Evolutionary conservation across 2,329 filamentous ascomycete genomes (phyloP), one percentile per base, ranked within the genome.

Genomic region (Aurifilum marmelostoma): DNA sequence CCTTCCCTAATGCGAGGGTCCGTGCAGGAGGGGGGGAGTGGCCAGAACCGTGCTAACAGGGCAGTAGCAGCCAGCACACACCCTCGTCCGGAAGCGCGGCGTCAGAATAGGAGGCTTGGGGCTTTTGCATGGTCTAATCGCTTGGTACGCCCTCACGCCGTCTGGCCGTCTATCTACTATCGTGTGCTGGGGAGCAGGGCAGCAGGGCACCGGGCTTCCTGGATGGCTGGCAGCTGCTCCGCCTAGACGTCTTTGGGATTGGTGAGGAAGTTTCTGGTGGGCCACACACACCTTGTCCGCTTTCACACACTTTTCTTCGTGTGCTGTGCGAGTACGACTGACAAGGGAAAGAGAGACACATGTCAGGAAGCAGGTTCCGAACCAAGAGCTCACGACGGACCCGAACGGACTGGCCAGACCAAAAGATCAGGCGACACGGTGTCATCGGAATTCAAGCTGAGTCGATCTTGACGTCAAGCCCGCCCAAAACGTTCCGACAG

Each of bases 241-340:
- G 14, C 41, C 24, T 52, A 43, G 62, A 50, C 27, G 62, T 34
- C 43, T 63, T 63, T 63, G 62, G 62, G 62, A 24, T 52, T 63
- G 62, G 62, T 50, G 29, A 63, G 43, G 27, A 63, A 32, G 16
- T 18, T 27, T 39, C 62, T 24, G 21, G 62, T 18, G 4, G 41
- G 62, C 62, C 62, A 52, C 62, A 3, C 27, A 29, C 18, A 7
- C 16, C 52, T 56, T 29, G n/a, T 21, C 18, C 43, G n/a, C 41
- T 18, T 21, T 41, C 37, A 41, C 16, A 47, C 43, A 47, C 21
- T 47, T 47, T 47, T 47, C 2, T 16, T 47, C 16, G 14, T 47
- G 41, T 18, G 41, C n/a, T n/a, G 24, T 56, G 41, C 24, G 4
- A 43, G n/a, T n/a, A n/a, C n/a, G n/a, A n/a, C 14, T 32, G 43